Evolutionary conservation across 1,284 basidiomycete species (phyloP).

Genomic region (Leccinum glutinopallens): DNA sequence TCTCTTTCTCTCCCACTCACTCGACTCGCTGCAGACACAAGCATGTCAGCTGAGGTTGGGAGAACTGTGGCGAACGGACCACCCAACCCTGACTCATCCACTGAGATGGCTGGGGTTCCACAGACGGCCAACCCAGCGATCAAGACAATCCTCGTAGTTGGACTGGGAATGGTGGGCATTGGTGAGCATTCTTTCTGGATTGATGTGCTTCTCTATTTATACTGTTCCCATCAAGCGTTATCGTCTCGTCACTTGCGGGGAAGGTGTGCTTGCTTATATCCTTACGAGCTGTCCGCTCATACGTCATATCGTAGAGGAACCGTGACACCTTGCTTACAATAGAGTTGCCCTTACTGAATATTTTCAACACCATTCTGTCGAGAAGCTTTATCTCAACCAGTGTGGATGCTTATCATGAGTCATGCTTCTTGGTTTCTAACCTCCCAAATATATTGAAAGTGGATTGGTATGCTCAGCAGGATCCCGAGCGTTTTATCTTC

Average conservation of each 20-base stretch:
- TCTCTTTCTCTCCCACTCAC: background rate
- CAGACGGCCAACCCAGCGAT: background rate
- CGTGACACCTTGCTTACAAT: conserved; percentile 43
- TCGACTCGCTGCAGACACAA: background rate
- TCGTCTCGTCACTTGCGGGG: conserved; percentile 40
- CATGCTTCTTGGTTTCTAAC: background rate
- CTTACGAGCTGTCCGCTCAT: background rate
- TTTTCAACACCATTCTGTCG: conserved; percentile 64
- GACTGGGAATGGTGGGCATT: background rate
- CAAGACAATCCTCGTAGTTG: background rate
- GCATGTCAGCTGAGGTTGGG: background rate
- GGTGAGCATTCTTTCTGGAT: background rate
- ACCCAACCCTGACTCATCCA: background rate
- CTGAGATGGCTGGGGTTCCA: background rate
- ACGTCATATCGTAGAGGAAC: conserved; percentile 17
- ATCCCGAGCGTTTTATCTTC: conserved; percentile 54
- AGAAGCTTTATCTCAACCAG: conserved; percentile 67
- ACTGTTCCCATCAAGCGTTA: background rate
- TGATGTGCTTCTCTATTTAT: background rate
- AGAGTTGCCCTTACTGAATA: conserved; percentile 65
- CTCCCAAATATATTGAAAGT: conserved; percentile 25
- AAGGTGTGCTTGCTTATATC: conserved; percentile 39
- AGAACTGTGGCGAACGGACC: background rate
- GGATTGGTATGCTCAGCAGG: conserved; percentile 64
- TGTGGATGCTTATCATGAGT: conserved; percentile 29